Conservation (phyloP, 1,139 yeast species). For the Diutina mesorugosa region DNA sequence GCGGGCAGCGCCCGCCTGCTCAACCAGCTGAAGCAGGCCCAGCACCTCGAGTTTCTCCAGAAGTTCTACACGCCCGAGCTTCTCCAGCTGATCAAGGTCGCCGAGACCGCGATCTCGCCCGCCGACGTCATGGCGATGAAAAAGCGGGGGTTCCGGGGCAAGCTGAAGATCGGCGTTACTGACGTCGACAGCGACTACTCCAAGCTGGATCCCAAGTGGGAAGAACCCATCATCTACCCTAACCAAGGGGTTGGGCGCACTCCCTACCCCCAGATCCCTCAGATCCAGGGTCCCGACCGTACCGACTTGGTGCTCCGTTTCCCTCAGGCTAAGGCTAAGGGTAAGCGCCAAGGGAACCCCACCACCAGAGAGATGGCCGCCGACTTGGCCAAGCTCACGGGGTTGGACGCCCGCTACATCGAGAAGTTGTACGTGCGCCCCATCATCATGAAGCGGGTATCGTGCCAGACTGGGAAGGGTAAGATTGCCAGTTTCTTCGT, state of each 20-base stretch:
- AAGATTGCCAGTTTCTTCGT: conserved; percentile 79
- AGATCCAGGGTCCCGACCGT: conserved; percentile 27
- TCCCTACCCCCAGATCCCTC: conserved; percentile 32
- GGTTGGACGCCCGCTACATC: conserved; percentile 57
- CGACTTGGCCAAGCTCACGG: conserved; percentile 59
- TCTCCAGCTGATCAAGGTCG: conserved; percentile 65
- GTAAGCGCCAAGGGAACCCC: background rate
- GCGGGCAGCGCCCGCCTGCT: background rate
- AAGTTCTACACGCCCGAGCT: conserved; percentile 69
- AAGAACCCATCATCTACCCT: conserved; percentile 33
- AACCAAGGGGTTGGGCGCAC: conserved; percentile 27
- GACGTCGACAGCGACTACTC: conserved; percentile 18
- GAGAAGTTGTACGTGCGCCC: conserved; percentile 54
- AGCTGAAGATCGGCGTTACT: conserved; percentile 21
- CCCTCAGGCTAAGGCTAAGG: conserved; percentile 1
- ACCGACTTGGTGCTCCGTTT: conserved; percentile 27
- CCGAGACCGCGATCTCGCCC: conserved; percentile 67
- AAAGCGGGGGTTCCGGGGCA: conserved; percentile 18
- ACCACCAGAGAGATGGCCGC: conserved; percentile 27
- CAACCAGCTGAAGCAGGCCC: background rate
- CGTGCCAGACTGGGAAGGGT: conserved; percentile 91
- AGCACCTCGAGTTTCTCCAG: conserved; percentile 30
- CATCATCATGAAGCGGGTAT: conserved; percentile 65
- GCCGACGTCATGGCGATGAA: conserved; percentile 23
- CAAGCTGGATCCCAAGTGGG: conserved; percentile 29